Percentiles rank a stretch among this genome's conserved stretches.
Conservation (phyloP, 164 flowering plant genomes). For the Protea cynaroides region DNA sequence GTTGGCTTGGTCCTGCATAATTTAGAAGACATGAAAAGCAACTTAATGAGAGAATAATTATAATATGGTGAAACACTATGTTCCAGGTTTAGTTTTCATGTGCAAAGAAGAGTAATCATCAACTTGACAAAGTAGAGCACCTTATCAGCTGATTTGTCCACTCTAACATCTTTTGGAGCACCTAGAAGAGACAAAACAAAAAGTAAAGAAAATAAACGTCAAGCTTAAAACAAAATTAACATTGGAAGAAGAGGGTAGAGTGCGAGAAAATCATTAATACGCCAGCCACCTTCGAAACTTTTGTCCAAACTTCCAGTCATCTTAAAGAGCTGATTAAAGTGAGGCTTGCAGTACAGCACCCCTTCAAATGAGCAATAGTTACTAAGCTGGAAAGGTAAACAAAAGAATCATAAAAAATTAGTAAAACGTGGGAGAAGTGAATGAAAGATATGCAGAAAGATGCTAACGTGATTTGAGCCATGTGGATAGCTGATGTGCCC, state of each 20-base stretch:
- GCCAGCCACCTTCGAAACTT: conserved; percentile 57
- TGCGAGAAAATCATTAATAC: not conserved
- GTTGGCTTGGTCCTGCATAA: conserved; percentile 40
- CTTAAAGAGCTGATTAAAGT: conserved; percentile 62
- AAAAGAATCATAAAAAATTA: not conserved
- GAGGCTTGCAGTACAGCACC: conserved; percentile 90
- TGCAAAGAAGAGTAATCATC: not conserved
- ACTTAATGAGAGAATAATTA: too few relatives aligned
- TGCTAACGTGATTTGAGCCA: too few relatives aligned
- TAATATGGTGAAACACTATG: not conserved
- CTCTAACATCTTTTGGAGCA: conserved; percentile 51
- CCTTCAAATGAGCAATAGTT: conserved; percentile 89
- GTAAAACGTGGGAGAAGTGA: not conserved
- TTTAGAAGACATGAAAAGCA: not conserved
- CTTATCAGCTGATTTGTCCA: conserved; percentile 55
- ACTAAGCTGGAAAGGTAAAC: conserved; percentile 47
- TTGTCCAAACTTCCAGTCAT: too few relatives aligned
- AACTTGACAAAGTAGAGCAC: conserved; percentile 21
- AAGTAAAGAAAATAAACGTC: not conserved
- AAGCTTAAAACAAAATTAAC: not conserved
- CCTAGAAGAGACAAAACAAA: conserved; percentile 24
- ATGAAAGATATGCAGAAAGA: not conserved
- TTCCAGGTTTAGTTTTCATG: not conserved
- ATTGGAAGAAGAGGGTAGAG: not conserved
- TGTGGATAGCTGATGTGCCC: too few relatives aligned